These are phyloP conservation scores for Elongisporangium prolatum DNA, from an alignment of 352 stramenopile genomes.

Conservation along the genomic window DNA sequence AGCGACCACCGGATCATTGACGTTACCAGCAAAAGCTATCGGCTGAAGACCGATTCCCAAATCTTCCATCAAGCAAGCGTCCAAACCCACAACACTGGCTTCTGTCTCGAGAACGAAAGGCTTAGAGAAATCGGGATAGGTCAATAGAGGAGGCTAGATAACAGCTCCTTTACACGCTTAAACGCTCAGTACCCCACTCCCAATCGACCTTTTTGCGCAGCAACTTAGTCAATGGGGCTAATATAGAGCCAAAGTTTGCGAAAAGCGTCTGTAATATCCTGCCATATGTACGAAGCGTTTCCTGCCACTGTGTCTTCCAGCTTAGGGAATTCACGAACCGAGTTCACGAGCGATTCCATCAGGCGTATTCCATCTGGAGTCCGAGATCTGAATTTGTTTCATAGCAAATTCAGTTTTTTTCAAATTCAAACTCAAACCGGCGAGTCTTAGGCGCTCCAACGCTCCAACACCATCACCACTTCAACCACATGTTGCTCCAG, in stretches of 20 bases:
- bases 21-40: slow-evolving; percentile 13
- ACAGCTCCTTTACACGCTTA: slow-evolving; percentile 9
- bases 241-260: slow-evolving; percentile 9
- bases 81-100: slow-evolving; percentile 10
- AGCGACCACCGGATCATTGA: slow-evolving; percentile 12
- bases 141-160: slow-evolving; percentile 4
- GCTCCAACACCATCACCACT: slow-evolving; percentile 13
- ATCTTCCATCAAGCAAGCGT: no score
- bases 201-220: slow-evolving; percentile 9
- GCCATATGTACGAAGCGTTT: slow-evolving; percentile 17
- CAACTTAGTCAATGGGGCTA: slow-evolving; percentile 15
- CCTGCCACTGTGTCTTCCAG: background rate
- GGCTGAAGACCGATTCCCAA: no score
- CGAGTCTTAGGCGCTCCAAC: slow-evolving; percentile 9
- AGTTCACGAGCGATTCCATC: slow-evolving; percentile 5
- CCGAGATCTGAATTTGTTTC: slow-evolving; percentile 11
- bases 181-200: slow-evolving; percentile 16
- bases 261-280: slow-evolving; percentile 23
- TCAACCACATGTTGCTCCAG: slow-evolving; percentile 12
- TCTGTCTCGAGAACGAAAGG: slow-evolving; percentile 22
- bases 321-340: slow-evolving; percentile 6
- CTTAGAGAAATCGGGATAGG: slow-evolving; percentile 19
- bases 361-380: slow-evolving; percentile 6
- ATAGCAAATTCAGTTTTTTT: slow-evolving; percentile 15
- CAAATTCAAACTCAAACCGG: slow-evolving; percentile 12